Percentiles rank a stretch among this genome's conserved stretches.
phyloP scores from a whole-genome alignment of 805 yeast species.

The Scheffersomyces spartinae region DNA sequence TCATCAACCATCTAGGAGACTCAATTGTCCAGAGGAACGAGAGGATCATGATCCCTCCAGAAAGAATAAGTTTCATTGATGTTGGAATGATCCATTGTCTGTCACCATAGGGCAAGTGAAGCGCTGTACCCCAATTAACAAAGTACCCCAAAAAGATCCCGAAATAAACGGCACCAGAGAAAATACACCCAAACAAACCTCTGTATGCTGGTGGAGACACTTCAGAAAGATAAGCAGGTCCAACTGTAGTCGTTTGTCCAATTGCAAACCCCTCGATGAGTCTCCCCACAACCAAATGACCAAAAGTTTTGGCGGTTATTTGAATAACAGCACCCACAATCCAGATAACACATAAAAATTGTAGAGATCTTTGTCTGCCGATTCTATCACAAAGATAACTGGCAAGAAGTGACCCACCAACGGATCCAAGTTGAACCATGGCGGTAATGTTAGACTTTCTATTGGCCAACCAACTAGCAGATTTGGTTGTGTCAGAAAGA shows the following conservation, averaged over 20 bases:
- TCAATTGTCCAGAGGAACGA: slow-evolving; percentile 34
- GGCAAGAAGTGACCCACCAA: slow-evolving; percentile 43
- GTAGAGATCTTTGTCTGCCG: slow-evolving; percentile 40
- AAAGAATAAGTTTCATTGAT: slow-evolving; percentile 34
- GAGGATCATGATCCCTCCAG: slow-evolving; percentile 32
- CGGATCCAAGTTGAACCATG: slow-evolving; percentile 47
- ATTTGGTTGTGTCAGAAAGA: slow-evolving; percentile 24
- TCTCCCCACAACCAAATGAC: slow-evolving; percentile 45
- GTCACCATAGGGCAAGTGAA: slow-evolving; percentile 25
- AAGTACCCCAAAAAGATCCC: slow-evolving; percentile 41
- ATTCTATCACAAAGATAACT: slow-evolving; percentile 36
- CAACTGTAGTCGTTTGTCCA: slow-evolving; percentile 47
- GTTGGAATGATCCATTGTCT: slow-evolving; percentile 44
- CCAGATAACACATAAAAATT: slow-evolving; percentile 32
- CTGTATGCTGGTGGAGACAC: slow-evolving; percentile 42
- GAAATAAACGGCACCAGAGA: slow-evolving; percentile 47
- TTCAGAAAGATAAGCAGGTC: slow-evolving; percentile 45
- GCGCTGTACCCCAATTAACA: slow-evolving; percentile 39
- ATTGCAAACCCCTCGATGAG: slow-evolving; percentile 43
- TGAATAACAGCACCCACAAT: slow-evolving; percentile 36
- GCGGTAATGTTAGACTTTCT: slow-evolving; percentile 41
- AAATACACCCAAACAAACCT: slow-evolving; percentile 41
- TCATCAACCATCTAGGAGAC: slow-evolving; percentile 42
- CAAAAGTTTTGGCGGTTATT: slow-evolving; percentile 31
- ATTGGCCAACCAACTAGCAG: slow-evolving; percentile 28